These are phyloP conservation scores for Liquidambar formosana DNA, from an alignment of 164 flowering plant genomes.

Conservation along the genomic window DNA sequence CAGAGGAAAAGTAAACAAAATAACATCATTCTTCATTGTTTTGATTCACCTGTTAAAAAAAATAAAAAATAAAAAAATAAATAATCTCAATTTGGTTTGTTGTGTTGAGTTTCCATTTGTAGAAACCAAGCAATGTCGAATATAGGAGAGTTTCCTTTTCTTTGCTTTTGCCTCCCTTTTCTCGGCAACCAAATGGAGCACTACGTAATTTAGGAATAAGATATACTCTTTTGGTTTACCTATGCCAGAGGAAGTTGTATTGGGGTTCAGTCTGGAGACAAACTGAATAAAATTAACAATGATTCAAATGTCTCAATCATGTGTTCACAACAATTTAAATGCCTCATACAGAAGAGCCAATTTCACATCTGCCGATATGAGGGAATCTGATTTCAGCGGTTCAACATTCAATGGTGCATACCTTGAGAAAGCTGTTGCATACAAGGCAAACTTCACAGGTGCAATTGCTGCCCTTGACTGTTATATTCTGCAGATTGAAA, in stretches of 20 bases:
- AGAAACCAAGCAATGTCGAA: no score
- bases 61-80: no score
- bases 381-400: constrained; percentile 97
- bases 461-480: no score
- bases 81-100: no score
- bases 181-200: no score
- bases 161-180: no score
- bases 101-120: no score
- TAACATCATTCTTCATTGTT: background rate
- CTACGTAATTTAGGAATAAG: no score
- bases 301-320: background rate
- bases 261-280: background rate
- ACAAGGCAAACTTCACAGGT: constrained; percentile 93
- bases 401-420: constrained; percentile 98
- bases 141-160: no score
- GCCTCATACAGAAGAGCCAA: constrained; percentile 76
- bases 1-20: no score
- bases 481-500: background rate
- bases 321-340: constrained; percentile 14
- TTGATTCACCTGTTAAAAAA: background rate
- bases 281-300: background rate
- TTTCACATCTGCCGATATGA: constrained; percentile 96
- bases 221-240: no score
- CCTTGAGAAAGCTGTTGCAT: constrained; percentile 98
- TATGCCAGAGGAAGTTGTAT: no score